Base-by-base conservation (phyloP, 495 filamentous ascomycete genomes). In the Penicillium flavigenum region DNA sequence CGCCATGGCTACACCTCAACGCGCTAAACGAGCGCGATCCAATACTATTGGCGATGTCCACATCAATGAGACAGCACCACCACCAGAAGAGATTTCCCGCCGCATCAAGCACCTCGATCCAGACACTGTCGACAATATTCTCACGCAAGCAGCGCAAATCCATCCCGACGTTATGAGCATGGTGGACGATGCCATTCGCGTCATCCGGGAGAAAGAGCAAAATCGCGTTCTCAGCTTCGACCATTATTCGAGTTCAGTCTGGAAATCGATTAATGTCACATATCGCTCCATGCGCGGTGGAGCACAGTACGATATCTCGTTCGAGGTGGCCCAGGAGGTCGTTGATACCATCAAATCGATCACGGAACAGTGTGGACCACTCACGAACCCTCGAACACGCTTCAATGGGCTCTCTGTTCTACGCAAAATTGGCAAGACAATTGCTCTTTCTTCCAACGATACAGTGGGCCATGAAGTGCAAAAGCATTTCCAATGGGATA, bases 401-500 rank as follows among this genome's bases (percentile, higher is more conserved):
- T 24, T 47, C 9, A 68, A 65, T 52, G 65, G 56, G 4, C 47
- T 68, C 3, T 60, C 54, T 2, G 57, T 57, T 12, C 52, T 63
- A 1, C 53, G 57, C 29, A 65, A 65, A 43, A 65, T 65, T 20
- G 65, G 62, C 12, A 63, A 65, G 56, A 63, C 51, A 3, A 61
- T 65, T 48, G 42, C 32, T 0, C 46, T 68, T 17, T 55, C 47
- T 27, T 19, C 19, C 3, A 31, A 34, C 29, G 46, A 60, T 58
- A 44, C 29, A 5, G 4, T 68, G 2, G 53, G 56, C 14, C 53
- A 52, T 39, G 59, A 68, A 38, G 57, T 65, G 24, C 63, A 50
- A 39, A 57, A 59, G 29, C 12, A 19, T 3, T 67, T 61, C 14
- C 34, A 56, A 31, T 56, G 32, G 11, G 49, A 60, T 32, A 2